Evolutionary conservation across 768 basidiomycete genomes (phyloP), one percentile per base, ranked within the genome.

Genomic region (Ramaria sp.): DNA sequence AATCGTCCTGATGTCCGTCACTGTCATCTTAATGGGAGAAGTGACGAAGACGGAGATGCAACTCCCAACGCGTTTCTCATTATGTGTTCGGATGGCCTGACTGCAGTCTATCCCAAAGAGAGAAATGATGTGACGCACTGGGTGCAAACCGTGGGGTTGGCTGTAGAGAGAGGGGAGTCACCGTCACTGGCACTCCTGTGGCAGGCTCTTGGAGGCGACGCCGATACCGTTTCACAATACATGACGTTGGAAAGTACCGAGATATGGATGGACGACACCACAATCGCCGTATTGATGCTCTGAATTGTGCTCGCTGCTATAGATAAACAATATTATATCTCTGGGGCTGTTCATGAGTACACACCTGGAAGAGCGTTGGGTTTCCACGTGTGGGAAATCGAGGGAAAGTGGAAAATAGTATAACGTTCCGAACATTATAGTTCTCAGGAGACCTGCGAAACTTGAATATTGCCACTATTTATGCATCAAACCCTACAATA

Each of bases 211-310:
- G 82, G 82, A 51, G 81, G 83, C 24, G 77, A 84, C 59, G 79
- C 70, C 27, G 72, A 69, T 58, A 68, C 71, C 38, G 79, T 84
- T 42, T 83, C 82, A 38, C 74, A 74, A 58, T 76, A 78, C 56
- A 66, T 85, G 69, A 84, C 81, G 34, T 67, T 84, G 63, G 80
- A 86, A 63, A 76, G 83, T 77, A 79, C 82, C 56, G 70, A 70
- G 42, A 75, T 79, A 17, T 86, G 84, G 83, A 73, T 86, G 59
- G 84, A 86, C 60, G 84, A 86, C 66, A 80, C 83, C 9, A 73
- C 82, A 9, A 78, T 86, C 57, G 73, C 85, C 56, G 83, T 85
- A 55, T 81, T 82, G 59, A 77, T 75, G 42, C 66, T 83, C 37
- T 83, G 38, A 39, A 19, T 4, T n/a, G 2, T 39, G 41, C 2